Base-by-base conservation (phyloP, 2,329 filamentous ascomycete genomes). In the Beauveria varroae region DNA sequence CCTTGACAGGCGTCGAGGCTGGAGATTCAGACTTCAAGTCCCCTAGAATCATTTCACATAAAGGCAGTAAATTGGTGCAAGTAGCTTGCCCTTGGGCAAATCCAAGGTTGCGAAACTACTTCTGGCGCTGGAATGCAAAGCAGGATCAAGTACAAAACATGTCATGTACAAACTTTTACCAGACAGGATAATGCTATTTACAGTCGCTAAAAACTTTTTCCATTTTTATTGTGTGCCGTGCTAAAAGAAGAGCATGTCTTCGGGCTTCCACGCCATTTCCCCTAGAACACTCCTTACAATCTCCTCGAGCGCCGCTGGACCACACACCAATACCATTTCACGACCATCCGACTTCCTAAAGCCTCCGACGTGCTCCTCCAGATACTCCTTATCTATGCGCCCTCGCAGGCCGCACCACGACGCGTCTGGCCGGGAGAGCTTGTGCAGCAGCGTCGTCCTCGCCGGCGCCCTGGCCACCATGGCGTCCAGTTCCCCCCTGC, bases 201-300 rank as follows among this genome's bases (percentile, higher is more conserved):
- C 12, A 16, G 20, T 41, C 9, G 22, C 20, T 50, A 12, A 14
- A 16, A 37, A 12, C 24, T 18, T 24, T 22, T 55, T 20, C 26
- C 7, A n/a, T 30, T 9, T 30, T 12, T 24, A 22, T 51, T 10
- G 6, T 22, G 16, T 20, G 9, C 30, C 50, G 10, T 47, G 40
- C 22, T 73, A 95, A 69, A 95, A 96, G 73, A 93, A 91, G 66
- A 93, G 71, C 66, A 95, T 68, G 70, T 93, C 85, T 16, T 86
- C 82, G 64, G 91, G 86, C 9, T 72, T 77, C 89, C 90, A 96
- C 0, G 90, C 90, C 71, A 87, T 76, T 14, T 78, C 80, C 16
- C 63, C 63, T 28, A 82, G 72, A 28, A 83, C 81, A 51, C 76
- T 71, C 65, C 81, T 81, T 4, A 84, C 85, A 62, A 79, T 84